Base-by-base conservation (phyloP, 2,329 filamentous ascomycete genomes). In the Fragosphaeria purpurea region DNA sequence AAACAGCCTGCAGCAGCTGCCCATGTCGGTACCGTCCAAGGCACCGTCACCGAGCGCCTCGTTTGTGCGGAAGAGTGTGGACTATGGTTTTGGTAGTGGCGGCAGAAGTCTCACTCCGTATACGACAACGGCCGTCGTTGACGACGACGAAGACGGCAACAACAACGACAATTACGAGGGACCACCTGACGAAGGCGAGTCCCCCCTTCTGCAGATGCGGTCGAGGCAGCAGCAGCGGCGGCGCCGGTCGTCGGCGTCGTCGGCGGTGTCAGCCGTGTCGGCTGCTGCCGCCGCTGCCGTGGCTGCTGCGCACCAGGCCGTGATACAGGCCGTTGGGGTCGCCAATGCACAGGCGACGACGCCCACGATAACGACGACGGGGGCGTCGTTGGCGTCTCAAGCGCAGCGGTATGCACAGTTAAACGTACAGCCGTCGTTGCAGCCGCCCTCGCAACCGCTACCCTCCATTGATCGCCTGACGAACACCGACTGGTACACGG, bases 1-100 rank as follows among this genome's bases (percentile, higher is more conserved):
- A 12, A 55, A 55, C 50, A 57, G 56, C 41, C 48, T 58, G 47
- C 55, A 58, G 40, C 53, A 57, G 37, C 51, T 58, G 41, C 56
- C 56, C 39, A 53, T 57, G 34, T 9, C 35, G 13, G 7, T 39
- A 7, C 41, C 42, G 9, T 37, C 43, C 39, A 46, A 44, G 39
- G 34, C 53, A 12, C 50, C 49, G 2, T 52, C 53, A 38, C 46
- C 51, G 2, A 46, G 39, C 44, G 10, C 50, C 2, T 51, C 51
- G 7, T 46, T 52, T 42, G 7, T 33, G 2, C 49, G 51, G 30
- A 55, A 47, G 45, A 41, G 44, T n/a, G 35, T 37, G 44, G 44
- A 31, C n/a, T 46, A 41, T 6, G 38, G 38, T 7, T 47, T 38
- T 5, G 30, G 33, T 13, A 6, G 5, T 12, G 8, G 32, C 6